Conservation (phyloP, 495 filamentous ascomycete genomes). For the Lasiosphaeria hispida region DNA sequence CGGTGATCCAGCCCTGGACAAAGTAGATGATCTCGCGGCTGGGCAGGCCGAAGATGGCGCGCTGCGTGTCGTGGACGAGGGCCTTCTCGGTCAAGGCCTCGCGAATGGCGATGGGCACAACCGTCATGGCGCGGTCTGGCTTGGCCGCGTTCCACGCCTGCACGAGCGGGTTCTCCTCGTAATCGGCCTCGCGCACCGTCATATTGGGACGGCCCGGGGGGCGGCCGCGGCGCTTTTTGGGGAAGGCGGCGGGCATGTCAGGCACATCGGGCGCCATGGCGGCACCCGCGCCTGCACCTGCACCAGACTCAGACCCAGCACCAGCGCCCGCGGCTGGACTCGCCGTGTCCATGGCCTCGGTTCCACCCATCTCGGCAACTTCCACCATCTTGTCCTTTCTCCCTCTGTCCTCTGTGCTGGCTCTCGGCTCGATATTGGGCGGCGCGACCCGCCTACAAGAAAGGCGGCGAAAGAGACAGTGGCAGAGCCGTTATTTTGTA, state of each 20-base stretch:
- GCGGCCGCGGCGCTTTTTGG: constrained; percentile 33
- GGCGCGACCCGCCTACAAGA: constrained; percentile 27
- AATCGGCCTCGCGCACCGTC: constrained; percentile 31
- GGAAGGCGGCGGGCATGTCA: constrained; percentile 26
- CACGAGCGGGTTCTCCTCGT: constrained; percentile 27
- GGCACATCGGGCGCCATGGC: not conserved
- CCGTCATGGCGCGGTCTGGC: constrained; percentile 18
- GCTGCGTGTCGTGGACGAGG: constrained; percentile 32
- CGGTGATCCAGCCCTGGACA: constrained; percentile 37
- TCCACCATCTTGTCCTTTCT: not conserved
- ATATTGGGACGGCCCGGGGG: constrained; percentile 34
- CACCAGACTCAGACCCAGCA: not conserved
- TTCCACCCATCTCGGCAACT: not conserved
- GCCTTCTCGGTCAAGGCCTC: constrained; percentile 26
- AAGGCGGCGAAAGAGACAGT: constrained; percentile 12
- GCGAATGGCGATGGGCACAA: constrained; percentile 25
- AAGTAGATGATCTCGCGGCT: constrained; percentile 33
- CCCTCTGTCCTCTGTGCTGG: not conserved
- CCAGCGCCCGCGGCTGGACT: not conserved
- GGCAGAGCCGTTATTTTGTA: constrained; percentile 28
- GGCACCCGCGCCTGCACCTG: not conserved
- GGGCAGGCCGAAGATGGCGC: constrained; percentile 26
- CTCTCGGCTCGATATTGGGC: not conserved
- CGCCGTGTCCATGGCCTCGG: constrained; percentile 3
- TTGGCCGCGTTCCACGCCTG: constrained; percentile 33